Evolutionary conservation across 2,329 filamentous ascomycete genomes (phyloP).

Genomic region (Simplicillium aogashimaense): DNA sequence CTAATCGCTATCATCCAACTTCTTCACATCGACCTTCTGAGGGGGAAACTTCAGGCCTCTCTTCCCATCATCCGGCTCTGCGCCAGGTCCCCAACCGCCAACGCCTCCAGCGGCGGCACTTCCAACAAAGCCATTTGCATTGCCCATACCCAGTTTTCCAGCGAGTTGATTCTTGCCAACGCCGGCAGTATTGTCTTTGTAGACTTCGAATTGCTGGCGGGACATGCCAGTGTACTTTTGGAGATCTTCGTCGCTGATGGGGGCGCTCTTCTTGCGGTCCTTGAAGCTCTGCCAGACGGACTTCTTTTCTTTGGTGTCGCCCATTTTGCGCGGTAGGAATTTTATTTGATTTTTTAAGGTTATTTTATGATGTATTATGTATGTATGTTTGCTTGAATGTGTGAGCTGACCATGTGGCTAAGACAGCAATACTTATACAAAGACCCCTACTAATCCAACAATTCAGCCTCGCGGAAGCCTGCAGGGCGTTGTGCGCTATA

Average conservation of each 20-base stretch:
- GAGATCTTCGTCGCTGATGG: slow-evolving; percentile 27
- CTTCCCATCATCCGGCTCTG: slow-evolving; percentile 14
- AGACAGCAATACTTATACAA: slow-evolving; percentile 2
- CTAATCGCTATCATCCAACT: slow-evolving; percentile 4
- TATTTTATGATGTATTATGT: no score
- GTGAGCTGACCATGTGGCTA: background rate
- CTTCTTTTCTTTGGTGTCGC: slow-evolving; percentile 10
- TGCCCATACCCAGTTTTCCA: slow-evolving; percentile 20
- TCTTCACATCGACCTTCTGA: slow-evolving; percentile 3
- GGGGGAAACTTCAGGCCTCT: slow-evolving; percentile 27
- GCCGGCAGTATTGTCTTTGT: slow-evolving; percentile 20
- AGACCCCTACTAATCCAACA: no score
- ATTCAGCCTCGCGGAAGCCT: no score
- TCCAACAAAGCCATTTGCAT: slow-evolving; percentile 18
- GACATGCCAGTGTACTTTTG: slow-evolving; percentile 30
- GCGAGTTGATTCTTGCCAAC: slow-evolving; percentile 29
- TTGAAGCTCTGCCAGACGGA: slow-evolving; percentile 21
- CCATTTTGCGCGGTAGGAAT: no score
- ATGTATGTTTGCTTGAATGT: no score
- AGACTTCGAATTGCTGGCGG: slow-evolving; percentile 14
- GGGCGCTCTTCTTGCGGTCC: slow-evolving; percentile 18
- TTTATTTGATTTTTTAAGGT: no score
- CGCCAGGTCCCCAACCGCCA: slow-evolving; percentile 23
- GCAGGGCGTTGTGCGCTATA: no score
- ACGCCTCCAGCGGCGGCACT: slow-evolving; percentile 16